phyloP scores from a whole-genome alignment of 306 rosid species.

The Erythrophleum fordii region DNA sequence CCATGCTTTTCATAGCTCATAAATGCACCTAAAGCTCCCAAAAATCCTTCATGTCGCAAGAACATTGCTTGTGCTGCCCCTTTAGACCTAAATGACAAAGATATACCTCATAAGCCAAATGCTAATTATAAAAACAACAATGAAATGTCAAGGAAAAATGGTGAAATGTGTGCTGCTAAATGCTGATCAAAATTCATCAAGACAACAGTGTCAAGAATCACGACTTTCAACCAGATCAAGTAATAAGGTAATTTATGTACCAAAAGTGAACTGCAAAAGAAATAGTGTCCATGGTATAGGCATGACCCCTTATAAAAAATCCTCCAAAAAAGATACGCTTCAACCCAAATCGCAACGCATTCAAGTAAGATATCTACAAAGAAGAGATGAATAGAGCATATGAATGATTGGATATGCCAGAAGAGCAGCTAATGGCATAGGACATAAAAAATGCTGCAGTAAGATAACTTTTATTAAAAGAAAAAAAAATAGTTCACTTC shows the following conservation, averaged over 20 bases:
- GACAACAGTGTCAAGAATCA: slow-evolving; percentile 9
- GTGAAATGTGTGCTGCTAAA: background rate
- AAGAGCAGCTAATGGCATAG: slow-evolving; percentile 22
- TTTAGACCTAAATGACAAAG: slow-evolving; percentile 64
- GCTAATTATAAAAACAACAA: background rate
- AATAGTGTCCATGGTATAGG: slow-evolving; percentile 92
- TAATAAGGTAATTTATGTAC: slow-evolving; percentile 43
- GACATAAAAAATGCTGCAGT: slow-evolving; percentile 14
- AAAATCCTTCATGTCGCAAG: slow-evolving; percentile 86
- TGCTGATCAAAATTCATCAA: slow-evolving; percentile 11
- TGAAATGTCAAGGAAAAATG: background rate
- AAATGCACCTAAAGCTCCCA: slow-evolving; percentile 92
- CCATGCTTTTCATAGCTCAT: slow-evolving; percentile 94
- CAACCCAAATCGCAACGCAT: slow-evolving; percentile 75
- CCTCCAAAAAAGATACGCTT: slow-evolving; percentile 94
- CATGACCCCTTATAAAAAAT: slow-evolving; percentile 91
- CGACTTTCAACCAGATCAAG: background rate
- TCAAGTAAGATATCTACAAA: slow-evolving; percentile 81
- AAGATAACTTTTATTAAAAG: too few relatives aligned
- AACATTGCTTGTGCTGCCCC: slow-evolving; percentile 93
- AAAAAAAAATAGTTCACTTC: too few relatives aligned
- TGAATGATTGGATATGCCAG: slow-evolving; percentile 3
- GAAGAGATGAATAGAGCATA: slow-evolving; percentile 25
- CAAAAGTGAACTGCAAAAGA: slow-evolving; percentile 87
- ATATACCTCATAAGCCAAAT: slow-evolving; percentile 31